A percentile compares a stretch with the other conserved stretches of the same genome.
Conservation (phyloP, 345 rosid species). For the Citrus australasica region DNA sequence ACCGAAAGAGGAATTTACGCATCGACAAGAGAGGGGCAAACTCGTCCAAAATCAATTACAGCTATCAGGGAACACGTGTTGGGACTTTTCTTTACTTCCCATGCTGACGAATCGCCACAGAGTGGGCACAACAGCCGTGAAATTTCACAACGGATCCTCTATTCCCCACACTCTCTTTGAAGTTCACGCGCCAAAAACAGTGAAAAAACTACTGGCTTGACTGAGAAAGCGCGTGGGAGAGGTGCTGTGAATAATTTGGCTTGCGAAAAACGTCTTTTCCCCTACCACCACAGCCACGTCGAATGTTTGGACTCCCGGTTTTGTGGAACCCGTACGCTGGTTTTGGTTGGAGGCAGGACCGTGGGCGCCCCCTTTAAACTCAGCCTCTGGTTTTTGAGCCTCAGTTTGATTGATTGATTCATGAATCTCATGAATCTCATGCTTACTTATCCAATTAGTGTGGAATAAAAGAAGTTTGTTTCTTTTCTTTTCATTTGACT, state of each 20-base stretch:
- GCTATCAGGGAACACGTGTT: neutral
- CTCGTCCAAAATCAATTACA: no score
- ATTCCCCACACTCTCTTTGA: neutral
- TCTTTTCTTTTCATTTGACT: neutral
- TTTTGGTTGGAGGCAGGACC: neutral
- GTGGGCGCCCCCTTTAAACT: slow-evolving; percentile 4
- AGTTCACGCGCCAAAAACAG: neutral
- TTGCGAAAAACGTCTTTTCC: neutral
- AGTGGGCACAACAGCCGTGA: neutral
- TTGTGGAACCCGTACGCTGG: slow-evolving; percentile 10
- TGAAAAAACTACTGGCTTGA: neutral
- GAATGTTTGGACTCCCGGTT: neutral
- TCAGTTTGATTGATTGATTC: neutral
- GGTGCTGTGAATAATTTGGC: neutral
- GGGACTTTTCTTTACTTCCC: neutral
- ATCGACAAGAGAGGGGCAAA: neutral
- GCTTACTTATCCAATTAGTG: neutral
- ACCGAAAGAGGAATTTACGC: no score
- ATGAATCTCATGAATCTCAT: neutral
- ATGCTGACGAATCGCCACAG: neutral
- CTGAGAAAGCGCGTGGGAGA: neutral
- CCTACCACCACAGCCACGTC: no score
- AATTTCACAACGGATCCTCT: neutral
- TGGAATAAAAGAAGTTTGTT: neutral
- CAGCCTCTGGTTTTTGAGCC: neutral